phyloP scores from a whole-genome alignment of 202 grass and related monocot species.

The Saccharum hybrid region DNA sequence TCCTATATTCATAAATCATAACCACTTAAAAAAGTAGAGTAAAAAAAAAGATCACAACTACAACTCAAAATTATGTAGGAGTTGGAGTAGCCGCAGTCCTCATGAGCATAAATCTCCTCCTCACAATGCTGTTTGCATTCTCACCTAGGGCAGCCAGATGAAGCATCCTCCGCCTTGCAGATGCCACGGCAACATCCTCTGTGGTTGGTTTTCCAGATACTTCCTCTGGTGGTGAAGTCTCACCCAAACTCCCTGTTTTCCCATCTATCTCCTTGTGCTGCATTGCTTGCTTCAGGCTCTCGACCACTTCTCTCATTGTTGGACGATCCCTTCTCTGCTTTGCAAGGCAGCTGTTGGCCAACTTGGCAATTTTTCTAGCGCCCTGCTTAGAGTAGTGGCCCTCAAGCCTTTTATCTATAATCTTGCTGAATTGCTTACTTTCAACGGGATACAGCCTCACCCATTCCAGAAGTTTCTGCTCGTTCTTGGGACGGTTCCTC shows the following conservation, averaged over 20 bases:
- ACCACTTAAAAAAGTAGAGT: constrained; percentile 35
- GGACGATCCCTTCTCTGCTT: constrained; percentile 69
- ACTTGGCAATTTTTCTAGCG: constrained; percentile 55
- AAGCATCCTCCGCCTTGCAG: constrained; percentile 64
- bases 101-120: constrained; percentile 63
- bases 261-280: constrained; percentile 49
- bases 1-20: not conserved
- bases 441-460: constrained; percentile 60
- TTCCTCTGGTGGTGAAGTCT: constrained; percentile 36
- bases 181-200: constrained; percentile 45
- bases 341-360: constrained; percentile 69
- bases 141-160: constrained; percentile 72
- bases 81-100: constrained; percentile 47
- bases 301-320: constrained; percentile 64
- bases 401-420: constrained; percentile 58
- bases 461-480: constrained; percentile 85
- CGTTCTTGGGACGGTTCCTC: constrained; percentile 61
- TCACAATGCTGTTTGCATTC: constrained; percentile 55
- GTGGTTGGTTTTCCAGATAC: constrained; percentile 36
- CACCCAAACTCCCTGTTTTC: constrained; percentile 3
- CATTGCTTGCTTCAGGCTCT: constrained; percentile 54
- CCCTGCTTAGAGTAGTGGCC: constrained; percentile 51
- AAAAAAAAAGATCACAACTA: constrained; percentile 16
- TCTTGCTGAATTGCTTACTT: constrained; percentile 57
- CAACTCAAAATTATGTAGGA: constrained; percentile 41